Base-by-base conservation (phyloP, 129 eudicot genomes). In the Chrysanthemum seticuspe region DNA sequence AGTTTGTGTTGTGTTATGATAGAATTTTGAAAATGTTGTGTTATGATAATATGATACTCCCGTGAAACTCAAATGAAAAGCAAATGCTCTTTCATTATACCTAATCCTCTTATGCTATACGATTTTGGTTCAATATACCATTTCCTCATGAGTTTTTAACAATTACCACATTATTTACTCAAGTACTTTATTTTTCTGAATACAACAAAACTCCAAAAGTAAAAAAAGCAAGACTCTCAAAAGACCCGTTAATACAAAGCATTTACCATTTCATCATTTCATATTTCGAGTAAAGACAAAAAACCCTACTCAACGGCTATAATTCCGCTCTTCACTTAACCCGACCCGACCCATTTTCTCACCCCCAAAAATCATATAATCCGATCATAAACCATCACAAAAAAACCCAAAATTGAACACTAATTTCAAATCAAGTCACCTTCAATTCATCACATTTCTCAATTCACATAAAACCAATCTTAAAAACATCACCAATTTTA, bases 301-400 rank as follows among this genome's bases (percentile, higher is more conserved):
- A n/a, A 71, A n/a, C 75, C 83, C 57, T 68, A 67, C 66, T 67
- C 80, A 87, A 87, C 94, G 94, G 94, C 94, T 87, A 85, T 25
- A 79, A 72, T 72, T 75, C 74, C 86, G 94, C 82, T 84, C 76
- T 40, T 52, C 81, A 51, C 65, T 51, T 62, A 48, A n/a, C 72
- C 27, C 72, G 19, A 40, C 57, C 73, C 58, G 47, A 57, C 53
- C 72, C 40, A 51, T 52, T 51, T 51, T 63, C 23, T 10, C 71
- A 64, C 75, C 80, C n/a, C 64, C 34, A 19, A 29, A 29, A 74
- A 50, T 48, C 57, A 36, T 29, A 77, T 65, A 78, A 13, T 74
- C 73, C 68, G 14, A 67, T 70, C 83, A 82, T 67, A 54, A 57
- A 45, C 79, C 64, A 67, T 34, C 52, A 51, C 72, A 40, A 40